These are phyloP conservation scores for Cordyceps cateniannulata DNA, from an alignment of 2,329 filamentous ascomycete species.

Conservation along the genomic window DNA sequence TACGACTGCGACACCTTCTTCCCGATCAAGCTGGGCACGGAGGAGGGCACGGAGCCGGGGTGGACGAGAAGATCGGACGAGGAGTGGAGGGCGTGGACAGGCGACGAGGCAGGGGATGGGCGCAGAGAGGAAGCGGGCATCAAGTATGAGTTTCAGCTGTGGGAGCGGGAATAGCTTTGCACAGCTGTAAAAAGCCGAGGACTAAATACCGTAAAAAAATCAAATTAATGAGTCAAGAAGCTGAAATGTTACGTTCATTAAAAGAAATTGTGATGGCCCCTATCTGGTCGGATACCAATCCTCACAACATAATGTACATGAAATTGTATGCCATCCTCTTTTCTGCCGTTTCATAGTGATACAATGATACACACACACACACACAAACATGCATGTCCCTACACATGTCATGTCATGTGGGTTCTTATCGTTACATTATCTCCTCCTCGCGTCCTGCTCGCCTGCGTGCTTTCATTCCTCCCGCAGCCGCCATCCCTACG, in stretches of 20 bases:
- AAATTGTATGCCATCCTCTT: neutral
- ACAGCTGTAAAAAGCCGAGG: neutral
- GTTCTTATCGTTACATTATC: slow-evolving; percentile 1
- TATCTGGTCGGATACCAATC: neutral
- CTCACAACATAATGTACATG: slow-evolving; percentile 5
- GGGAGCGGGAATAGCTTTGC: slow-evolving; percentile 45
- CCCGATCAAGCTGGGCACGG: slow-evolving; percentile 45
- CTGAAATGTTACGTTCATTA: slow-evolving; percentile 6
- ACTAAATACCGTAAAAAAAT: neutral
- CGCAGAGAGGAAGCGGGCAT: slow-evolving; percentile 57
- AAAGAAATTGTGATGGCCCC: neutral
- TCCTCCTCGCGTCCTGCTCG: too few species aligned
- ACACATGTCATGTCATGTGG: neutral
- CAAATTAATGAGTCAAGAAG: neutral
- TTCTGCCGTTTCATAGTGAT: slow-evolving; percentile 3
- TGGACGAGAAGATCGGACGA: slow-evolving; percentile 50
- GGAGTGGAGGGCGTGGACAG: slow-evolving; percentile 57
- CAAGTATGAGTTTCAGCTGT: slow-evolving; percentile 67
- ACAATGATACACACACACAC: slow-evolving; percentile 11
- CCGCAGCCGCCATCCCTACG: neutral
- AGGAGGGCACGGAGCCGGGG: slow-evolving; percentile 23
- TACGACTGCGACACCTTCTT: slow-evolving; percentile 77
- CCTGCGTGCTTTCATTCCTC: neutral
- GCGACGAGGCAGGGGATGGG: slow-evolving; percentile 53
- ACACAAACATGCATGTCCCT: neutral